Conservation (phyloP, 345 rosid species). For the Toxicodendron radicans region DNA sequence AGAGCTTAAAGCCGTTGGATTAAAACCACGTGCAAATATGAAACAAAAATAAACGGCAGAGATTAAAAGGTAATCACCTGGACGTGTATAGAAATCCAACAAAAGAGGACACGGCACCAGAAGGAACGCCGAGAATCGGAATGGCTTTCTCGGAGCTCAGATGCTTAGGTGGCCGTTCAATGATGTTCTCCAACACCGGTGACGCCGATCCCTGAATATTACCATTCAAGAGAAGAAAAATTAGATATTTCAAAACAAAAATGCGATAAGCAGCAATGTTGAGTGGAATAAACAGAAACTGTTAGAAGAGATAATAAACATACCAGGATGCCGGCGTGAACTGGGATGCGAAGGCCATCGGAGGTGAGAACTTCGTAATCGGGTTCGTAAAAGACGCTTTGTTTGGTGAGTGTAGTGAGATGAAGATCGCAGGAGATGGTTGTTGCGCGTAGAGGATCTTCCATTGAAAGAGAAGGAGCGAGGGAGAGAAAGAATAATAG, state of each 20-base stretch:
- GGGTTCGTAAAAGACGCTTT: conserved; percentile 31
- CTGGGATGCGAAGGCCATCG: conserved; percentile 66
- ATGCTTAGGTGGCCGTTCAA: conserved; percentile 51
- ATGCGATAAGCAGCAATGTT: too few relatives aligned
- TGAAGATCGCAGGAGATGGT: conserved; percentile 21
- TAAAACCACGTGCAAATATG: conserved; percentile 8
- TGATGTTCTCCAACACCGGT: conserved; percentile 58
- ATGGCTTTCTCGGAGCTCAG: conserved; percentile 53
- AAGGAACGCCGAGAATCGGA: conserved; percentile 78
- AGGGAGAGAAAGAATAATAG: conserved; percentile 1
- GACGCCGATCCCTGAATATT: conserved; percentile 60
- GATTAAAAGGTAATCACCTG: conserved; percentile 39
- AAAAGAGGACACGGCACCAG: conserved; percentile 73
- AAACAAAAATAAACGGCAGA: conserved; percentile 15
- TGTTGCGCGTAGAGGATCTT: conserved; percentile 9
- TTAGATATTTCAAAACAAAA: neutral
- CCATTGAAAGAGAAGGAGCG: conserved; percentile 16
- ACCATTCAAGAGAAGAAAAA: conserved; percentile 4
- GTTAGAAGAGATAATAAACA: too few relatives aligned
- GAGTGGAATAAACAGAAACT: too few relatives aligned
- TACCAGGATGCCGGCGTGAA: conserved; percentile 70
- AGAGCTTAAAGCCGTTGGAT: conserved; percentile 25
- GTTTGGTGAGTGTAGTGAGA: conserved; percentile 13
- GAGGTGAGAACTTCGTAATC: conserved; percentile 72
- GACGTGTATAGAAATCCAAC: conserved; percentile 60